Conservation (phyloP, 164 flowering plant species). For the Stephania japonica region DNA sequence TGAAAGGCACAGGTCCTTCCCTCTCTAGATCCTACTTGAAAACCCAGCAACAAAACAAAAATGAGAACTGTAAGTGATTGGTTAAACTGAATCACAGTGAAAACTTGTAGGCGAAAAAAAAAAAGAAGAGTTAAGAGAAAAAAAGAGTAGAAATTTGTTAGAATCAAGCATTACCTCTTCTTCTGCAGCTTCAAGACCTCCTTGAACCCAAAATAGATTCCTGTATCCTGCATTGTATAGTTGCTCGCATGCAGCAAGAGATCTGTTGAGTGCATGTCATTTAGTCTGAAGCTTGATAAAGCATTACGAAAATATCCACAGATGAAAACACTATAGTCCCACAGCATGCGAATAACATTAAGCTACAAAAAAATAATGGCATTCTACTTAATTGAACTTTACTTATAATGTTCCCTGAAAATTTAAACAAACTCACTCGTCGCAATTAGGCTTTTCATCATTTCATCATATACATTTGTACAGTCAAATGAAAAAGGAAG, state of each 20-base stretch:
- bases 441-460: not conserved
- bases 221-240: slow-evolving; percentile 81
- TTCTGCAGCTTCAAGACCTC: slow-evolving; percentile 93
- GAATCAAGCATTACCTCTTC: slow-evolving; percentile 53
- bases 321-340: not conserved
- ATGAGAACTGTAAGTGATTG: not conserved
- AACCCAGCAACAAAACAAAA: slow-evolving; percentile 7
- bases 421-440: not conserved
- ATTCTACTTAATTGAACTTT: not conserved
- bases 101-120: not conserved
- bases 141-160: not conserved
- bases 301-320: not conserved
- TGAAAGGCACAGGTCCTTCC: slow-evolving; percentile 89
- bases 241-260: slow-evolving; percentile 95
- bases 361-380: not conserved
- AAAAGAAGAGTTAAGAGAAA: not conserved
- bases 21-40: slow-evolving; percentile 68
- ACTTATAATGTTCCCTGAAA: not conserved
- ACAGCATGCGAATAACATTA: not conserved
- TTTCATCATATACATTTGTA: not conserved
- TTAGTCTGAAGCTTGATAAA: slow-evolving; percentile 4
- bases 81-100: not conserved
- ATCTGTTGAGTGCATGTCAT: slow-evolving; percentile 39
- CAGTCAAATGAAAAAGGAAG: not conserved
- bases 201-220: slow-evolving; percentile 94